These are phyloP conservation scores for Hypoxylon sp. DNA, from an alignment of 2,329 filamentous ascomycete genomes.

Conservation along the genomic window DNA sequence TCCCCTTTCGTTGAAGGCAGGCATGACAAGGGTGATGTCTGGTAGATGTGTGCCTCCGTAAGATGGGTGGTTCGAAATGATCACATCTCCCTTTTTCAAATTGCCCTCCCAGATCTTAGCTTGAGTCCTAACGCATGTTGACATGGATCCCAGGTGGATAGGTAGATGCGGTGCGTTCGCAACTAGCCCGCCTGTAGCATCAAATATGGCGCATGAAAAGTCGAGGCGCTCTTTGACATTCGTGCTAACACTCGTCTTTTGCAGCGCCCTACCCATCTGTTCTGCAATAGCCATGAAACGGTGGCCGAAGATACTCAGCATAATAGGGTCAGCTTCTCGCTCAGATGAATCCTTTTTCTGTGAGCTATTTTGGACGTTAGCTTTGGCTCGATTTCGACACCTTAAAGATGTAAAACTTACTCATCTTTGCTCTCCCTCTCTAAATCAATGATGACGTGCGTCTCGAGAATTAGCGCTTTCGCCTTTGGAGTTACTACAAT, in stretches of 20 bases:
- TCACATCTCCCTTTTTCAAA: slow-evolving; percentile 82
- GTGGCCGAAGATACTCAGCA: slow-evolving; percentile 84
- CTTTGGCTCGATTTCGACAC: slow-evolving; percentile 6
- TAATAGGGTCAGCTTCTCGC: slow-evolving; percentile 78
- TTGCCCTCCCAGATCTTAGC: slow-evolving; percentile 85
- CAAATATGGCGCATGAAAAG: slow-evolving; percentile 87
- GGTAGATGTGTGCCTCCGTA: slow-evolving; percentile 88
- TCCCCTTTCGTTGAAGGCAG: slow-evolving; percentile 76
- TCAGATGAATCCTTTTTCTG: slow-evolving; percentile 50
- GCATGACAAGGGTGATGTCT: slow-evolving; percentile 86
- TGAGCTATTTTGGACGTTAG: slow-evolving; percentile 49
- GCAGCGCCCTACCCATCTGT: slow-evolving; percentile 84
- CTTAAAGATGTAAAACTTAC: slow-evolving; percentile 49
- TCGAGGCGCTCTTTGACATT: slow-evolving; percentile 88
- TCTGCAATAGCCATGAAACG: slow-evolving; percentile 90
- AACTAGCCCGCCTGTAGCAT: slow-evolving; percentile 80
- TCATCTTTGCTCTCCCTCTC: slow-evolving; percentile 68
- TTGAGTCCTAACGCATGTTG: slow-evolving; percentile 85
- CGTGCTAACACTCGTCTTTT: slow-evolving; percentile 84
- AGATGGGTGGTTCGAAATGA: slow-evolving; percentile 88
- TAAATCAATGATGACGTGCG: slow-evolving; percentile 91
- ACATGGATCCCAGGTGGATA: slow-evolving; percentile 87
- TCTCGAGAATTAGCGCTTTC: slow-evolving; percentile 82
- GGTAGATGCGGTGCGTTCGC: slow-evolving; percentile 86
- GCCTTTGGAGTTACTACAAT: slow-evolving; percentile 89